These are phyloP conservation scores for Neurospora sp. DNA, from an alignment of 495 filamentous ascomycete species.

Conservation along the genomic window DNA sequence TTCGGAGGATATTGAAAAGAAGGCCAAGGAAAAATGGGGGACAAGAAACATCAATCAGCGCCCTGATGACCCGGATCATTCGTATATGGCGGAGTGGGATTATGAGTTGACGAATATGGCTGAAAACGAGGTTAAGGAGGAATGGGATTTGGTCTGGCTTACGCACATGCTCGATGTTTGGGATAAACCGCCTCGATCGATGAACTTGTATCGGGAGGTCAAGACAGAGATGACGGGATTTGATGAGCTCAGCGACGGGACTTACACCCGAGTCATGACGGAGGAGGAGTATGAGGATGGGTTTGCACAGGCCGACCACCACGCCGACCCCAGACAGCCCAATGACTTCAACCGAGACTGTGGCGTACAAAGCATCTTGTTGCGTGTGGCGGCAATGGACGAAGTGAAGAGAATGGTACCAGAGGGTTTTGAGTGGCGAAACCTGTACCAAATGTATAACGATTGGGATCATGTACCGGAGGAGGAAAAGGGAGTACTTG, in stretches of 20 bases:
- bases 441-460: neutral
- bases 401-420: neutral
- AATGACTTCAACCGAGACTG: neutral
- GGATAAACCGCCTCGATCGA: neutral
- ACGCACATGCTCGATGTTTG: neutral
- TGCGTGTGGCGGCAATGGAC: neutral
- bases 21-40: neutral
- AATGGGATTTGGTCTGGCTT: neutral
- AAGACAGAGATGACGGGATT: neutral
- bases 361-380: neutral
- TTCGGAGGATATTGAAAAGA: neutral
- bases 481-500: neutral
- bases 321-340: neutral
- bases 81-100: neutral
- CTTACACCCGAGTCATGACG: neutral
- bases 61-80: neutral
- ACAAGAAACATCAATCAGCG: neutral
- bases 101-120: neutral
- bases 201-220: neutral
- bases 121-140: neutral
- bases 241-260: neutral
- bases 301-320: neutral
- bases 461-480: neutral
- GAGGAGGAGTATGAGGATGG: neutral
- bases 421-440: neutral